Conservation (phyloP, 768 basidiomycete genomes). For the Kwoniella europaea region DNA sequence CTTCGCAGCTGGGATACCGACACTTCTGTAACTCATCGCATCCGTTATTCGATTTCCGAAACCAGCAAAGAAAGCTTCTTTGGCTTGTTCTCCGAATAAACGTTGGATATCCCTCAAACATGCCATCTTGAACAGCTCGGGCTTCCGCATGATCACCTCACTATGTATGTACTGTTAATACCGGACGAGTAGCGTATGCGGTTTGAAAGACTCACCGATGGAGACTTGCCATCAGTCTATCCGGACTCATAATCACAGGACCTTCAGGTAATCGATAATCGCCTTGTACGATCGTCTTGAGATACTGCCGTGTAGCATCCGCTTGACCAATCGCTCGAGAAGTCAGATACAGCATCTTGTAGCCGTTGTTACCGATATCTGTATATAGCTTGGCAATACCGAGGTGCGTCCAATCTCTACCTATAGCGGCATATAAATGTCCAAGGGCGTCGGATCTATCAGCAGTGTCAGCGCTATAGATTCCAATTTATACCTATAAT, state of each 20-base stretch:
- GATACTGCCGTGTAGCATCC: slow-evolving; percentile 91
- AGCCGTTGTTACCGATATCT: slow-evolving; percentile 92
- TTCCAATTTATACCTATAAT: background rate
- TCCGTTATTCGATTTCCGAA: slow-evolving; percentile 99
- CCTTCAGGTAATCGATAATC: slow-evolving; percentile 96
- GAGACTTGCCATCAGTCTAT: slow-evolving; percentile 87
- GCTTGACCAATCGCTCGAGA: slow-evolving; percentile 97
- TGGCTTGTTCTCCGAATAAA: slow-evolving; percentile 69
- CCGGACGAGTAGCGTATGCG: no score
- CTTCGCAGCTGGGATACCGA: slow-evolving; percentile 87
- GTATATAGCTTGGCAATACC: slow-evolving; percentile 97
- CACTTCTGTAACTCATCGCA: slow-evolving; percentile 94
- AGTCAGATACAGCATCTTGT: slow-evolving; percentile 97
- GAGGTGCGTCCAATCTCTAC: slow-evolving; percentile 96
- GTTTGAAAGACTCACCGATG: slow-evolving; percentile 70
- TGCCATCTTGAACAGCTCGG: slow-evolving; percentile 99
- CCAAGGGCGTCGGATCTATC: slow-evolving; percentile 90
- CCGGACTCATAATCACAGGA: slow-evolving; percentile 98
- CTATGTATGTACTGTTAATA: slow-evolving; percentile 59
- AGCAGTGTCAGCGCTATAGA: background rate
- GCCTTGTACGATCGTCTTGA: slow-evolving; percentile 92
- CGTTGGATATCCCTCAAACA: slow-evolving; percentile 93
- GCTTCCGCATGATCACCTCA: slow-evolving; percentile 98
- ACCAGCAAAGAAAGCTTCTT: slow-evolving; percentile 89
- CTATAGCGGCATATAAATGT: slow-evolving; percentile 96